Evolutionary conservation across 1,284 basidiomycete genomes (phyloP), one percentile per base, ranked within the genome.

Genomic region (Puccinia triticina): DNA sequence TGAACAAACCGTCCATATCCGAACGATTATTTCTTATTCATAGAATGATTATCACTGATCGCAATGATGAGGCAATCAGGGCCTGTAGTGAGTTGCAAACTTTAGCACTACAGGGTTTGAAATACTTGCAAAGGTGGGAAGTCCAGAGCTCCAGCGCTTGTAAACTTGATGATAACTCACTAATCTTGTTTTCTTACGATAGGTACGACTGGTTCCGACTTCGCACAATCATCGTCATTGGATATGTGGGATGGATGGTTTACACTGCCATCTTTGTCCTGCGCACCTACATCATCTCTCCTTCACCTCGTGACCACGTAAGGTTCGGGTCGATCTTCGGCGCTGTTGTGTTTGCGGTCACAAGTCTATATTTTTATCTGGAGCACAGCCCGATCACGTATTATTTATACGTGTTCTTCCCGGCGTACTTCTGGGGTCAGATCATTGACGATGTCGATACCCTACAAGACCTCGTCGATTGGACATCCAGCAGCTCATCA

Each of bases 201-300:
- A 91, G 90, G 32, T 92, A 95, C 86, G 93, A 96, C 85, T 91
- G 93, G 61, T 89, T 90, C 43, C 87, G 94, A 64, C 91, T 96
- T 37, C 90, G 91, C 34, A 88, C 86, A 0, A 91, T 95, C 82
- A 93, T 94, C 72, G 90, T 90, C 1, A 84, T 89, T 4, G 93
- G 93, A 5, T 96, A 96, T 86, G 85, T 90, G 0, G 94, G 94
- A 67, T 95, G 94, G 91, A 91, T 91, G 40, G 32, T 86, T 10
- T 86, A 87, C 77, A 84, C 85, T 8, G 76, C 85, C 16, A 64
- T 85, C 5, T 86, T 85, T 82, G 83, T 88, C 26, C 80, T 88
- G 66, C 64, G 67, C 26, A 57, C 82, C n/a, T 83, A 83, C 74
- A 82, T 75, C 46, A 46, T 82, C 73, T 50, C 77, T 46, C 32